These are phyloP conservation scores for Cryphonectria parasitica DNA, from an alignment of 2,329 filamentous ascomycete species.

Conservation along the genomic window DNA sequence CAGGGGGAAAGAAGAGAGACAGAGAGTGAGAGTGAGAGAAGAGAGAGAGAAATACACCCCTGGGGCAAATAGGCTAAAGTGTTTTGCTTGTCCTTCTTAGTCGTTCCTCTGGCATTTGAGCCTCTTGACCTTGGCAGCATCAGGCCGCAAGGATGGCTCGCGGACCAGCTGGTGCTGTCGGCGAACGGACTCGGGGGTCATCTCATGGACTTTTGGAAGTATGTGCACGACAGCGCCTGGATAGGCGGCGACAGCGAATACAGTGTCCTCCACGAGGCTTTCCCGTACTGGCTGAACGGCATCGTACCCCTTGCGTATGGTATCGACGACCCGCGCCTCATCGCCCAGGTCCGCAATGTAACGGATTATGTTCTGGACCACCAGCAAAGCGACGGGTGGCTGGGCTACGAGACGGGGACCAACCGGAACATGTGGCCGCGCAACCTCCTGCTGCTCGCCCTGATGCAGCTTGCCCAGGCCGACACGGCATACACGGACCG, in stretches of 20 bases:
- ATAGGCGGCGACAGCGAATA: constrained; percentile 56
- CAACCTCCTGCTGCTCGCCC: constrained; percentile 53
- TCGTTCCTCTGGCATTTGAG: constrained; percentile 28
- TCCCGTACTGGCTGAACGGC: constrained; percentile 63
- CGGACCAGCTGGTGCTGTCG: constrained; percentile 16
- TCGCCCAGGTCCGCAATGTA: constrained; percentile 50
- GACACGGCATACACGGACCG: constrained; percentile 46
- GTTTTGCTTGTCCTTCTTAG: constrained; percentile 1
- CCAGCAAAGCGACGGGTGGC: constrained; percentile 58
- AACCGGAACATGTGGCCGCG: constrained; percentile 57
- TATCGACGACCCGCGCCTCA: constrained; percentile 52
- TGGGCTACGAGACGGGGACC: constrained; percentile 53
- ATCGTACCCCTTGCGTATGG: constrained; percentile 59
- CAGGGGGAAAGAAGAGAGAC: neutral
- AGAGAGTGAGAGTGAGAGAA: no score
- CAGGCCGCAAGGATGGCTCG: constrained; percentile 26
- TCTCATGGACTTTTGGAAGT: constrained; percentile 58
- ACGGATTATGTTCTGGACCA: constrained; percentile 51
- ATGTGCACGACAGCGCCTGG: constrained; percentile 55
- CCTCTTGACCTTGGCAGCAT: constrained; percentile 31
- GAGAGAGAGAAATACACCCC: neutral
- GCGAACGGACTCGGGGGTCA: constrained; percentile 17
- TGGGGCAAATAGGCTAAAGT: neutral
- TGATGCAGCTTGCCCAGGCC: constrained; percentile 54
- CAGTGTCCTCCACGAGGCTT: constrained; percentile 55